A percentile compares a stretch with the other conserved stretches of the same genome.
Conservation (phyloP, 768 basidiomycete species). For the Phylloporus rhodoxanthus region DNA sequence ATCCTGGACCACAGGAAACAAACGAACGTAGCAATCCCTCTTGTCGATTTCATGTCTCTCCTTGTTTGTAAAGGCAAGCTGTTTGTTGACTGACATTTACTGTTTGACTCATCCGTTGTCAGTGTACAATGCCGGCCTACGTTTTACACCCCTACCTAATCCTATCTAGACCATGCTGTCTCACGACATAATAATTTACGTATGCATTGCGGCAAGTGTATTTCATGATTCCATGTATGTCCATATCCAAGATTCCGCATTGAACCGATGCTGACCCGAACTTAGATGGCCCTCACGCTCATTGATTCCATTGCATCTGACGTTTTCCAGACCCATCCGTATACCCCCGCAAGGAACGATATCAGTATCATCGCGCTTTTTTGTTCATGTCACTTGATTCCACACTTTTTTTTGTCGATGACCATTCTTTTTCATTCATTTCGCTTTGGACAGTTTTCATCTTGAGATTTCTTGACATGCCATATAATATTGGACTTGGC, state of each 20-base stretch:
- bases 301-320: slow-evolving; percentile 19
- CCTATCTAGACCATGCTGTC: slow-evolving; percentile 20
- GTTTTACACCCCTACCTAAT: slow-evolving; percentile 24
- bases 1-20: slow-evolving; percentile 64
- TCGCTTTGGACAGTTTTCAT: slow-evolving; percentile 6
- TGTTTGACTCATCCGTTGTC: background rate
- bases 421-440: slow-evolving; percentile 5
- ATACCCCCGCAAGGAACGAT: slow-evolving; percentile 28
- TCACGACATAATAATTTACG: slow-evolving; percentile 24
- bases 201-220: slow-evolving; percentile 27
- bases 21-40: slow-evolving; percentile 24
- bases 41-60: background rate
- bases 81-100: background rate
- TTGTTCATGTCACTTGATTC: slow-evolving; percentile 23
- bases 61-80: slow-evolving; percentile 24
- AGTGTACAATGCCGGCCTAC: slow-evolving; percentile 28
- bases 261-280: background rate
- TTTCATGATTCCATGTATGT: slow-evolving; percentile 24
- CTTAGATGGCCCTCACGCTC: slow-evolving; percentile 25
- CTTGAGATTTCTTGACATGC: slow-evolving; percentile 3
- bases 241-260: background rate
- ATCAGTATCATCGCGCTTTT: slow-evolving; percentile 20
- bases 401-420: background rate
- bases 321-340: slow-evolving; percentile 14
- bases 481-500: slow-evolving; percentile 3